These are phyloP conservation scores for Lycium barbarum DNA, from an alignment of 257 asterid genomes.

Conservation along the genomic window DNA sequence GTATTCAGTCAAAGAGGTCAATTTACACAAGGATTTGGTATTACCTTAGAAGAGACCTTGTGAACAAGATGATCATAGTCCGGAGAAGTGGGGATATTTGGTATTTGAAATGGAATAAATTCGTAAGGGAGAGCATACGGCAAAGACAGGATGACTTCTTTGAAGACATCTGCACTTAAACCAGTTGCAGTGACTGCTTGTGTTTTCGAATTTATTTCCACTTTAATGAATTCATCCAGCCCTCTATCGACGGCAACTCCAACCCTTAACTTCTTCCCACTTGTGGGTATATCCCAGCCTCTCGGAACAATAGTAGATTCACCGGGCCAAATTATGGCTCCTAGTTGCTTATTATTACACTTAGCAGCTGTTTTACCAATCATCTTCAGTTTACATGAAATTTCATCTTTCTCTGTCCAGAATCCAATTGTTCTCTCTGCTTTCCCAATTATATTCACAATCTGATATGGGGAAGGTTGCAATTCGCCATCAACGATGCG, in stretches of 20 bases:
- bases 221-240: conserved; percentile 43
- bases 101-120: conserved; percentile 31
- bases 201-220: conserved; percentile 41
- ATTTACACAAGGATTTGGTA: background rate
- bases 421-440: conserved; percentile 48
- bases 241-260: conserved; percentile 50
- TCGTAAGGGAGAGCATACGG: conserved; percentile 48
- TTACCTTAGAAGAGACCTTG: conserved; percentile 45
- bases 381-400: conserved; percentile 29
- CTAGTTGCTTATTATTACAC: conserved; percentile 22
- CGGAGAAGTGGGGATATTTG: conserved; percentile 28
- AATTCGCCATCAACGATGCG: conserved; percentile 41
- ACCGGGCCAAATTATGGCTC: conserved; percentile 52
- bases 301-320: conserved; percentile 42
- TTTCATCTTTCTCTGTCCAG: conserved; percentile 43
- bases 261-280: conserved; percentile 35
- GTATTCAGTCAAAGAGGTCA: background rate
- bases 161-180: conserved; percentile 51
- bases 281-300: conserved; percentile 63
- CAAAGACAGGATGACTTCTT: conserved; percentile 43
- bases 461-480: conserved; percentile 43
- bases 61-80: conserved; percentile 41
- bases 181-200: conserved; percentile 45
- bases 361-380: conserved; percentile 13
- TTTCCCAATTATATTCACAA: conserved; percentile 49